A percentile compares a stretch with the other conserved stretches of the same genome.
Conservation (phyloP, 2,329 filamentous ascomycete genomes). For the Monosporascus sp. region DNA sequence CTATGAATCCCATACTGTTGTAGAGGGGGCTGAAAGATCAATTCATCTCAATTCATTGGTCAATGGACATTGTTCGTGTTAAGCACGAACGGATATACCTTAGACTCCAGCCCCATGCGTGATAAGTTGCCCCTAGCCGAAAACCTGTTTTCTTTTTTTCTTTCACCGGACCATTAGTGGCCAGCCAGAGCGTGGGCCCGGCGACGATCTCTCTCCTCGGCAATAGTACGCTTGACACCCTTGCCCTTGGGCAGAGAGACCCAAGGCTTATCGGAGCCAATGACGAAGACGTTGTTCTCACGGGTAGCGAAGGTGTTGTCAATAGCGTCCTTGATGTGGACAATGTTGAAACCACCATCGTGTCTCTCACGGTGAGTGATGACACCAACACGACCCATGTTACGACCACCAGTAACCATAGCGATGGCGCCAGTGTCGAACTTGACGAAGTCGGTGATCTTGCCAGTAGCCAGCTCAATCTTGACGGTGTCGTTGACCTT, state of each 20-base stretch:
- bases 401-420: constrained; percentile 99
- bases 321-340: constrained; percentile 99
- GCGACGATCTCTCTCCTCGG: constrained; percentile 98
- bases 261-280: constrained; percentile 98
- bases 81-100: constrained; percentile 28
- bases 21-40: constrained; percentile 19
- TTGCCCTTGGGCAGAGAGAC: constrained; percentile 99
- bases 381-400: constrained; percentile 99
- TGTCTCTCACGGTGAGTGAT: constrained; percentile 99
- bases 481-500: constrained; percentile 99
- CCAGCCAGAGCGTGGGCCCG: constrained; percentile 56
- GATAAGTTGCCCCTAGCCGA: constrained; percentile 25
- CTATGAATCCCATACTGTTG: no score
- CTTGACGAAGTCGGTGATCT: constrained; percentile 96
- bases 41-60: constrained; percentile 29
- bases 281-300: constrained; percentile 99
- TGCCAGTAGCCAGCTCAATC: constrained; percentile 94
- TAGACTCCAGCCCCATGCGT: constrained; percentile 31
- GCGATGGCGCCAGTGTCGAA: constrained; percentile 98
- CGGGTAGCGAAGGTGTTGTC: constrained; percentile 99
- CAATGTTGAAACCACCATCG: constrained; percentile 99
- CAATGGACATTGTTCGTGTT: constrained; percentile 23
- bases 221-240: constrained; percentile 99
- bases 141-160: constrained; percentile 21
- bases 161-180: constrained; percentile 37